Conservation (phyloP, 495 filamentous ascomycete species). For the Daldinia caldariorum region DNA sequence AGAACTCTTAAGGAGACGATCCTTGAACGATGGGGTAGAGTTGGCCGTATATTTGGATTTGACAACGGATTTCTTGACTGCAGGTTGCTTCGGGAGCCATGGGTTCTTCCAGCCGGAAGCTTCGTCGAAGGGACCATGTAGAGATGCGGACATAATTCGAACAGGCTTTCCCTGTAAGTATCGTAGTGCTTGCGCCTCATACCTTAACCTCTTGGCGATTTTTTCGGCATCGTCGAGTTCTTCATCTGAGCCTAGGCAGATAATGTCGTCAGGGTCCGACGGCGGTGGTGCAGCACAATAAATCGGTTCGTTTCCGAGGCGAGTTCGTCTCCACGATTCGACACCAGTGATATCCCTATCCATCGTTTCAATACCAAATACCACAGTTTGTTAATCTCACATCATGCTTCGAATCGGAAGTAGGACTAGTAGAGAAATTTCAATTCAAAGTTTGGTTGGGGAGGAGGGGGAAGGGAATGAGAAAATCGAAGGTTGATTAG, state of each 20-base stretch:
- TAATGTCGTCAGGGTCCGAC: conserved; percentile 52
- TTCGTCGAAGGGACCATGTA: conserved; percentile 70
- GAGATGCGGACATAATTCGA: conserved; percentile 68
- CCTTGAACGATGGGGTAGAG: conserved; percentile 7
- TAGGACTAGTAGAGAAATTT: background rate
- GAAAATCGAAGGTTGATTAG: background rate
- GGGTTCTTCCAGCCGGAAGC: conserved; percentile 70
- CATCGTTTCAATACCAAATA: conserved; percentile 25
- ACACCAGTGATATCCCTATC: conserved; percentile 17
- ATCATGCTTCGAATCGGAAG: conserved; percentile 10
- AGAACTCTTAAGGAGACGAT: conserved; percentile 5
- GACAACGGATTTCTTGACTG: conserved; percentile 22
- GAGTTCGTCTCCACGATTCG: conserved; percentile 29
- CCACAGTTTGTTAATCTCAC: conserved; percentile 2
- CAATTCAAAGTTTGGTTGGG: background rate
- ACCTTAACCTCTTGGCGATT: conserved; percentile 62
- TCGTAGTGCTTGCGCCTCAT: conserved; percentile 66
- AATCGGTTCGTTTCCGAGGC: conserved; percentile 54
- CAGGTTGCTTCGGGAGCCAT: conserved; percentile 57
- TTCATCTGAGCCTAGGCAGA: conserved; percentile 68
- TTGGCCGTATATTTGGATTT: conserved; percentile 18
- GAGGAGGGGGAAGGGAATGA: no score
- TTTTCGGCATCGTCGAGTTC: conserved; percentile 53
- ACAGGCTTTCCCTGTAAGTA: conserved; percentile 68
- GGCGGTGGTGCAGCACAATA: conserved; percentile 54